phyloP scores from a whole-genome alignment of 2,329 filamentous ascomycete genomes.

The Ophiostoma sp. region DNA sequence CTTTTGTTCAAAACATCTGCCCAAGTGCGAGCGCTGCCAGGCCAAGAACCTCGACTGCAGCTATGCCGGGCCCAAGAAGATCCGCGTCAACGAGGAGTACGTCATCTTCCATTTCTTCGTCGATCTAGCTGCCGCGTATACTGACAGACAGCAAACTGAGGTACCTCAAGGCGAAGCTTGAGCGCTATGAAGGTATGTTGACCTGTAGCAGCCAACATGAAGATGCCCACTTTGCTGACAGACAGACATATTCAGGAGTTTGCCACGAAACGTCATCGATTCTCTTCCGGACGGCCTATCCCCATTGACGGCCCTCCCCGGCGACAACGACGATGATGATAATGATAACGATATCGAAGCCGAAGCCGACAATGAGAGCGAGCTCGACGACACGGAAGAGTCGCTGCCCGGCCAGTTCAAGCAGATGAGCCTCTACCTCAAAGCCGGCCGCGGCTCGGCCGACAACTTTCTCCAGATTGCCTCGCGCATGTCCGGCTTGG shows the following conservation, averaged over 20 bases:
- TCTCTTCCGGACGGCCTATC: background rate
- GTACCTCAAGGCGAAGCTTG: slow-evolving; percentile 22
- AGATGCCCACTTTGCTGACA: background rate
- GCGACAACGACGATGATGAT: background rate
- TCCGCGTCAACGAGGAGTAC: slow-evolving; percentile 26
- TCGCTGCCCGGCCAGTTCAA: slow-evolving; percentile 21
- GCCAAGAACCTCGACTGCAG: slow-evolving; percentile 23
- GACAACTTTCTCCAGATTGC: slow-evolving; percentile 39
- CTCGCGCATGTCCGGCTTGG: slow-evolving; percentile 33
- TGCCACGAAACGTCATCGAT: slow-evolving; percentile 6
- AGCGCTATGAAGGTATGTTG: slow-evolving; percentile 23
- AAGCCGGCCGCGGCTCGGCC: slow-evolving; percentile 34
- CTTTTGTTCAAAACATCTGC: slow-evolving; percentile 26
- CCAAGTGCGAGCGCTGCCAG: slow-evolving; percentile 26
- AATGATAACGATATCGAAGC: slow-evolving; percentile 4
- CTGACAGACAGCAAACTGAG: slow-evolving; percentile 22
- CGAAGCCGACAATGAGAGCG: background rate
- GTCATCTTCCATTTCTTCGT: background rate
- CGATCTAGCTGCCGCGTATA: background rate
- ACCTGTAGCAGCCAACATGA: background rate
- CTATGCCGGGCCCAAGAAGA: slow-evolving; percentile 26
- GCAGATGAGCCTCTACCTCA: slow-evolving; percentile 31
- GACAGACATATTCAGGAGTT: slow-evolving; percentile 22
- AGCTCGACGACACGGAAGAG: slow-evolving; percentile 15
- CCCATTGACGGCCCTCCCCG: background rate